A percentile compares a stretch with the other conserved stretches of the same genome.
These are phyloP conservation scores for Entomortierella parvispora DNA, from an alignment of 192 early-diverging fungal genomes.

Conservation along the genomic window DNA sequence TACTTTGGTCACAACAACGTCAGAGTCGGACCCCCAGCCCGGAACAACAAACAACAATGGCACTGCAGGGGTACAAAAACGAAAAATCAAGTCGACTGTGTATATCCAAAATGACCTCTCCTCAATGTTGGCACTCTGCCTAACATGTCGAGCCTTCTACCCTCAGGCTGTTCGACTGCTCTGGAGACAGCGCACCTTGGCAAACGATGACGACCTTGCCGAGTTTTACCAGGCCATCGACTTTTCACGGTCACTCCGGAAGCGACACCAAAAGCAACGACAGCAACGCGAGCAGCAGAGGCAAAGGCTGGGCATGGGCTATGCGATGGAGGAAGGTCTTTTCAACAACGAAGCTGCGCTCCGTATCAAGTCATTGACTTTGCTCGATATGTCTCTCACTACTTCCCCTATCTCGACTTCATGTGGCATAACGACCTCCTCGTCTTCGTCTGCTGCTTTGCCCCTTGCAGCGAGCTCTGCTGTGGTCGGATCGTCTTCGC, in stretches of 20 bases:
- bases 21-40: slow-evolving; percentile 3
- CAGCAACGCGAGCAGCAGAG: slow-evolving; percentile 6
- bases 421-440: background rate
- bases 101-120: slow-evolving; percentile 45
- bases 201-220: slow-evolving; percentile 30
- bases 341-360: slow-evolving; percentile 49
- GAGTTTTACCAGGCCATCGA: slow-evolving; percentile 50
- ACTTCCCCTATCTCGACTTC: slow-evolving; percentile 2
- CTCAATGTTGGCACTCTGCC: slow-evolving; percentile 35
- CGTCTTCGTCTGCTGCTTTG: background rate
- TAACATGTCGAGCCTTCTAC: slow-evolving; percentile 46
- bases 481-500: slow-evolving; percentile 1
- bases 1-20: background rate
- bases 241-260: slow-evolving; percentile 28
- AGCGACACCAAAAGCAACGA: slow-evolving; percentile 39
- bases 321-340: slow-evolving; percentile 37
- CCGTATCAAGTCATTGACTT: slow-evolving; percentile 38
- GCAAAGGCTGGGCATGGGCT: slow-evolving; percentile 23
- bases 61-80: slow-evolving; percentile 9
- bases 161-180: slow-evolving; percentile 48
- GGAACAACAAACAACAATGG: slow-evolving; percentile 7
- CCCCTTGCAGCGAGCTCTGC: slow-evolving; percentile 2
- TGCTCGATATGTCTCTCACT: slow-evolving; percentile 37
- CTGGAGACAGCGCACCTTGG: slow-evolving; percentile 46
- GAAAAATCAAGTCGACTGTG: slow-evolving; percentile 1